Evolutionary conservation across 2,329 filamentous ascomycete species (phyloP).

Genomic region (Knoxdaviesia proteae): DNA sequence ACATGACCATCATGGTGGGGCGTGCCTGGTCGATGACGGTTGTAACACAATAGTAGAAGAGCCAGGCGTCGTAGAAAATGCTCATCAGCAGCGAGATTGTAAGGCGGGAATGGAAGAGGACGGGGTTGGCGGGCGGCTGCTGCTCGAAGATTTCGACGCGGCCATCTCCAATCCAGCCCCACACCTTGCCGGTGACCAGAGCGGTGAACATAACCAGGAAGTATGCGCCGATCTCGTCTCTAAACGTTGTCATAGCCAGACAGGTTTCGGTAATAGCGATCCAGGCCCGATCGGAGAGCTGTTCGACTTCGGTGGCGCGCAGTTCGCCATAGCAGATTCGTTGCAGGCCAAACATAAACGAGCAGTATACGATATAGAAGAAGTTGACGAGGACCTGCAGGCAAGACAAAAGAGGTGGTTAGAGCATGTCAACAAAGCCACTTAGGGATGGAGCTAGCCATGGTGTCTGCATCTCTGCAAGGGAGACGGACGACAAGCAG

Average conservation of each 20-base stretch:
- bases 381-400: conserved; percentile 74
- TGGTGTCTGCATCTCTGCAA: no score
- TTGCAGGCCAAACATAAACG: conserved; percentile 70
- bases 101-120: conserved; percentile 69
- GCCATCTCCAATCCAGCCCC: conserved; percentile 95
- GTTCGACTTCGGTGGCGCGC: conserved; percentile 85
- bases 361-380: conserved; percentile 59
- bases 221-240: conserved; percentile 84
- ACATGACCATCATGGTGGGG: conserved; percentile 99
- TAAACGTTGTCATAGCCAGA: conserved; percentile 93
- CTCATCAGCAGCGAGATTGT: conserved; percentile 61
- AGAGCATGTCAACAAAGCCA: conserved; percentile 2
- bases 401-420: not conserved
- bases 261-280: conserved; percentile 94
- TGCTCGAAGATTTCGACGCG: conserved; percentile 89
- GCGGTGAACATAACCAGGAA: conserved; percentile 93
- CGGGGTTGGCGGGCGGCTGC: conserved; percentile 74
- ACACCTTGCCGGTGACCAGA: conserved; percentile 83
- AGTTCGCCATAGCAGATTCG: conserved; percentile 77
- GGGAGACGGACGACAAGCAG: no score
- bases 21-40: conserved; percentile 71
- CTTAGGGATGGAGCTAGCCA: no score
- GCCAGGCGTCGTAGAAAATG: conserved; percentile 55
- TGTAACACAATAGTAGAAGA: conserved; percentile 63
- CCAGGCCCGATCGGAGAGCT: conserved; percentile 94